Base-by-base conservation (phyloP, 371 early-diverging fungal species). In the Zopfochytrium polystomum region DNA sequence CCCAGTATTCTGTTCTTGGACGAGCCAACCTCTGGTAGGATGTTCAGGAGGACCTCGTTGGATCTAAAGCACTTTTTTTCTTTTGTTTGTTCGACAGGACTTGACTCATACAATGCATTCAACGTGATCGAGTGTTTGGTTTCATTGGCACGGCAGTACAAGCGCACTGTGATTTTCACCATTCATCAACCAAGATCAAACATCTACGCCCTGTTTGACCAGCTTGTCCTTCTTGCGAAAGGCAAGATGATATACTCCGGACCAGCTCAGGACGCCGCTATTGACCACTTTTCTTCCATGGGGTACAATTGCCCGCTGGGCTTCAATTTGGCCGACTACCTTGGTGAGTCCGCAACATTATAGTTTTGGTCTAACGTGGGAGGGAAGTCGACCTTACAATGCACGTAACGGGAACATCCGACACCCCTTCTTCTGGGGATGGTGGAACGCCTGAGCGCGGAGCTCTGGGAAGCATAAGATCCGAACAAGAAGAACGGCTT, bases 171-270 rank as follows among this genome's bases (percentile, higher is more conserved):
- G n/a, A 78, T 98, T 1, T 87, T 93, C 55, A 96, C 96, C 15
- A 95, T 98, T 48, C 99, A 98, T 70, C 99, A 99, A 65, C 99
- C 99, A 3, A 82, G 95, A n/a, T 87, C 89, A 20, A 89, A 96
- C 62, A 95, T 96, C 58, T 92, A 89, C 52, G 84, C 88, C 6
- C 74, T 92, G 59, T 96, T 98, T 81, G 93, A 95, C 72, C 85
- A 89, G 42, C 76, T 96, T 6, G 76, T 96, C 5, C 71, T 98
- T 35, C 77, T 98, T 38, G 86, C 90, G 31, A 86, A 87, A 43
- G 93, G 94, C 1, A 71, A 81, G 46, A 71, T 88, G 47, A 85
- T 93, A 1, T 77, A 77, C 64, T 90, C 91, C 6, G 93, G 93
- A 0, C 72, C 75, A n/a, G 78, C 75, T 11, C 51, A 75, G 54